Evolutionary conservation across 164 flowering plant species (phyloP), one percentile per base, ranked within the genome.

Genomic region (Euptelea pleiosperma): DNA sequence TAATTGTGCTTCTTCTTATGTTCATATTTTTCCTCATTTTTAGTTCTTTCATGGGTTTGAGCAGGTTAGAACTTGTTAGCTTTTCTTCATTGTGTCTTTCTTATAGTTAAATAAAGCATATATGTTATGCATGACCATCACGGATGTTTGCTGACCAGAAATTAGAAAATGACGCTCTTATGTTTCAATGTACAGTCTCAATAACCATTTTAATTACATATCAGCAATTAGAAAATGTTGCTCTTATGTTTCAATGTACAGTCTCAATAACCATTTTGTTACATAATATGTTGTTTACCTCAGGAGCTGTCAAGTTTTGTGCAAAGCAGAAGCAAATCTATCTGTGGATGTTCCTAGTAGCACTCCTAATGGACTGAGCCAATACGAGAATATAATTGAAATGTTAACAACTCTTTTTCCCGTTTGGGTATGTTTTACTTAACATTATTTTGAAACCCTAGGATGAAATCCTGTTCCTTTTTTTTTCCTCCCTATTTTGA

Each of bases 341-440:
- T 73, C 94, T 37, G 94, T 89, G 34, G 86, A 88, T 73, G 57
- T 79, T 64, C 80, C 96, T 18, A 64, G 57, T 47, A 76, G 74
- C 68, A 18, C 74, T 63, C 63, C 85, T 9, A 59, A 71, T 57
- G 80, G 76, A 59, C 55, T 82, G 78, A 84, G 70, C 70, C 73
- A 61, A 60, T 90, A 86, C 56, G 96, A 90, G 75, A 82, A 58
- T 58, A 75, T 90, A 70, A 83, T 90, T 69, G 97, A 93, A 68
- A 81, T 80, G 56, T 69, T 93, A 71, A 88, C 93, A 3, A 90
- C 97, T 55, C 92, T 93, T 69, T 93, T 93, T 75, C 97, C 97
- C 57, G 53, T 90, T 19, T 93, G 99, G 97, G 97, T 93, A 76
- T 60, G 92, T 61, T 43, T 43, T 34, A 3, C 28, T 39, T 36